Conservation (phyloP, 1,139 yeast genomes). For the Lipomyces yarrowii region DNA sequence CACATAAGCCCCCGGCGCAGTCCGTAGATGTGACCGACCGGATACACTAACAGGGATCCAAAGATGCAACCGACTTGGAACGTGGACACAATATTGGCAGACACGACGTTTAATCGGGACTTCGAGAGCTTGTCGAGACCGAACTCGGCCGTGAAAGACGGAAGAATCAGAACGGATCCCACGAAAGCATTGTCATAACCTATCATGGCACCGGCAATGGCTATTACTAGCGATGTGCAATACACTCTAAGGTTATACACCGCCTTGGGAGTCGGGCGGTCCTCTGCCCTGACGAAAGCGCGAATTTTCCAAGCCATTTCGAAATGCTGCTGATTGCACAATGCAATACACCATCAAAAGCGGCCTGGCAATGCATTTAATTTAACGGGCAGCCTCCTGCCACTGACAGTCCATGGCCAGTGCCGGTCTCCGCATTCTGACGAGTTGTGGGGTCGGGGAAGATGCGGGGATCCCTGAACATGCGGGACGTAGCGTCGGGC, state of each 20-base stretch:
- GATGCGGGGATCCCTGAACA: too few species aligned
- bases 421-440: too few species aligned
- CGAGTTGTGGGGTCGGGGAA: too few species aligned
- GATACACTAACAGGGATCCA: slow-evolving; percentile 51
- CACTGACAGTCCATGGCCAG: too few species aligned
- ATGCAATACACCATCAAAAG: not conserved
- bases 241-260: slow-evolving; percentile 40
- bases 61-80: slow-evolving; percentile 55
- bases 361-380: not conserved
- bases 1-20: slow-evolving; percentile 45
- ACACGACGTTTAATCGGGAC: slow-evolving; percentile 36
- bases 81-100: slow-evolving; percentile 49
- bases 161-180: too few species aligned
- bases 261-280: slow-evolving; percentile 38
- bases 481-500: too few species aligned
- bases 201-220: slow-evolving; percentile 36
- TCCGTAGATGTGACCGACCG: slow-evolving; percentile 48
- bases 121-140: slow-evolving; percentile 39
- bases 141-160: slow-evolving; percentile 46
- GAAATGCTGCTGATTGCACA: not conserved
- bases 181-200: slow-evolving; percentile 54
- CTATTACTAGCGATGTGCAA: slow-evolving; percentile 35
- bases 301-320: slow-evolving; percentile 25
- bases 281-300: slow-evolving; percentile 32
- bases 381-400: not conserved